Evolutionary conservation across 2,329 filamentous ascomycete species (phyloP), one percentile per base, ranked within the genome.

Genomic region (Chaetothyriales sp.): DNA sequence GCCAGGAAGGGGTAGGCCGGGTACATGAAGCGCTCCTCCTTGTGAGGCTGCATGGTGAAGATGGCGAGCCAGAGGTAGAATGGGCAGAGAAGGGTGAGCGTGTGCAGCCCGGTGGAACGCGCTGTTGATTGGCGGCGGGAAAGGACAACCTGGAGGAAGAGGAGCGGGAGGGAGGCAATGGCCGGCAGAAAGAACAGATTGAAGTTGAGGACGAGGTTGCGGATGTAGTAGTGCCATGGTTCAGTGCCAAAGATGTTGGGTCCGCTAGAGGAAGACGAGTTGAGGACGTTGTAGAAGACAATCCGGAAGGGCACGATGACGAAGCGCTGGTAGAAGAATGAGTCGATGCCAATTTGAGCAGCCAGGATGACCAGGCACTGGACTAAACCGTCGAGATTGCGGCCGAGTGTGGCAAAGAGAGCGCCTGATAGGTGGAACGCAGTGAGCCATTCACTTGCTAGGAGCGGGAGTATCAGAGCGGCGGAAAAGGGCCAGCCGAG

Each of bases 21-120:
- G 63, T 95, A 98, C 89, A 98, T 97, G 72, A 98, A 98, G 5
- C 92, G 78, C 69, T 98, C 92, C 66, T 98, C 92, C 64, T 98
- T 98, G 70, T 98, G 92, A 15, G 92, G 87, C 65, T 98, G 92
- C 7, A 85, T 66, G 0, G 86, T 90, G 70, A 98, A 97, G 56
- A 97, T 92, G 2, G 70, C 78, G 25, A 98, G 77, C 92, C 92
- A 98, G 64, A 95, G 76, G 66, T 97, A 98, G 68, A 97, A 94
- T 0, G 92, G 92, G 0, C 80, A 71, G 50, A 90, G 73, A 59
- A 95, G 87, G 18, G 90, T 78, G 47, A 94, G 62, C 8, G 83
- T 86, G 37, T 89, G 82, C 51, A 94, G 69, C 1, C 85, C 77
- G 1, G 82, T 85, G 57, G 85, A 77, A 54, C 83, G 80, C 3